Base-by-base conservation (phyloP, 176 grass and related monocot species). In the Oryza longistaminata region DNA sequence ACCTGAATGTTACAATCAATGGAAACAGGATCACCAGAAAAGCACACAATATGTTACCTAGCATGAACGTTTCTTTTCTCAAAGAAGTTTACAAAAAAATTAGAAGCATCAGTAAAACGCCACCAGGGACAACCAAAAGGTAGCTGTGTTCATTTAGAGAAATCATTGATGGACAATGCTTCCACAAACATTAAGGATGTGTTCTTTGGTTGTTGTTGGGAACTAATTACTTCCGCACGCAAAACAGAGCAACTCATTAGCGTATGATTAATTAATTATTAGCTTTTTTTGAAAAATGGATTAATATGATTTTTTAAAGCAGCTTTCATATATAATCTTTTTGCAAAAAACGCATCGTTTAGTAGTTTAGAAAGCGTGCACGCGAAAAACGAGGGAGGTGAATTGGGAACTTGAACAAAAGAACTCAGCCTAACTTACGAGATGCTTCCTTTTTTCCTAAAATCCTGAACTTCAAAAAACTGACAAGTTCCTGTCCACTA, bases 1-100 rank as follows among this genome's bases (percentile, higher is more conserved):
- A 93, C 93, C 95, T 98, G 81, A 81, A 90, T 77, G 21, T 83
- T 83, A 79, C 67, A 85, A 83, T 3, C 19, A 40, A 84, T 52
- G 46, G 35, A 64, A 67, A 82, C 73, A 85, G 6, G 53, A 82
- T 61, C 33, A 48, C 74, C 31, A 73, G 66, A 46, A 5, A 40
- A 40, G 39, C 39, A 40, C 39, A 40, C 39, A 29, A 68, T 2
- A 66, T 65, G 34, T 3, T 55, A 70, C 48, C 49, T 61, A 82
- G 43, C 37, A 70, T 70, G 37, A 68, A 6, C 0, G 19, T 79
- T 25, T 43, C 45, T 34, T 48, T 74, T 60, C 64, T 34, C 3
- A 75, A 68, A 2, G 43, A 75, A 1, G 66, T 24, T 74, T 76
- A 71, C 34, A 19, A 42, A 74, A 71, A 39, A 46, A 80, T 6